These are phyloP conservation scores for Ephemerocybe angulata DNA, from an alignment of 768 basidiomycete species.

Conservation along the genomic window DNA sequence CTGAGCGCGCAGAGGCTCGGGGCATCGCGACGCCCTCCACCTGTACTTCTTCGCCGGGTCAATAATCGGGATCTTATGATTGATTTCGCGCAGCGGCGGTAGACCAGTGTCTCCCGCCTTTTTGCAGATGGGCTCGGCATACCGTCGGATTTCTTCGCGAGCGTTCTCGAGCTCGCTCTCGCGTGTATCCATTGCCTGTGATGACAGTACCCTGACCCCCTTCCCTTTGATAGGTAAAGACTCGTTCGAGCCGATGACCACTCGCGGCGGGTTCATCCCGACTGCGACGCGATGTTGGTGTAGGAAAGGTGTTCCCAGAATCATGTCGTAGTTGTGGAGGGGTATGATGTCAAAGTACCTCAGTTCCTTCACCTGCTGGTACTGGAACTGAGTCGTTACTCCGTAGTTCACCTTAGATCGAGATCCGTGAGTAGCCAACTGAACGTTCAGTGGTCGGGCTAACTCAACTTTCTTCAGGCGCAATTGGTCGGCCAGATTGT, in stretches of 20 bases:
- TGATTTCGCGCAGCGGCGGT: conserved; percentile 37
- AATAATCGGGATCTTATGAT: conserved; percentile 39
- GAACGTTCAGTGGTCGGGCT: conserved; percentile 29
- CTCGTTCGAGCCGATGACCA: conserved; percentile 23
- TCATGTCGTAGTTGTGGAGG: conserved; percentile 41
- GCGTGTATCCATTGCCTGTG: conserved; percentile 4
- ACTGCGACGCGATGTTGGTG: conserved; percentile 27
- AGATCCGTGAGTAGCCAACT: conserved; percentile 41
- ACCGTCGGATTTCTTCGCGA: conserved; percentile 14
- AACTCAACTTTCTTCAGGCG: conserved; percentile 21
- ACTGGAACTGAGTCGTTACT: conserved; percentile 22
- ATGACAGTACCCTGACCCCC: conserved; percentile 8
- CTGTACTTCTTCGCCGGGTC: conserved; percentile 25
- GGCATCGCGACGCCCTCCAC: conserved; percentile 32
- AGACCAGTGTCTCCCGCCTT: conserved; percentile 25
- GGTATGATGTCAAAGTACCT: no score
- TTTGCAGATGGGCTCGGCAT: conserved; percentile 24
- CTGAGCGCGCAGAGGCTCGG: conserved; percentile 26
- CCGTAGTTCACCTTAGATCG: conserved; percentile 31
- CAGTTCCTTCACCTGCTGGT: conserved; percentile 33
- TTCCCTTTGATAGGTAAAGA: conserved; percentile 16
- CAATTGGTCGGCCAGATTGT: conserved; percentile 35
- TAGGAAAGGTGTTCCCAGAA: conserved; percentile 39
- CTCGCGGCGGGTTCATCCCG: conserved; percentile 24
- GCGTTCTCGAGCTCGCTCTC: conserved; percentile 12